Base-by-base conservation (phyloP, 768 basidiomycete species). In the Collybiopsis luxurians region DNA sequence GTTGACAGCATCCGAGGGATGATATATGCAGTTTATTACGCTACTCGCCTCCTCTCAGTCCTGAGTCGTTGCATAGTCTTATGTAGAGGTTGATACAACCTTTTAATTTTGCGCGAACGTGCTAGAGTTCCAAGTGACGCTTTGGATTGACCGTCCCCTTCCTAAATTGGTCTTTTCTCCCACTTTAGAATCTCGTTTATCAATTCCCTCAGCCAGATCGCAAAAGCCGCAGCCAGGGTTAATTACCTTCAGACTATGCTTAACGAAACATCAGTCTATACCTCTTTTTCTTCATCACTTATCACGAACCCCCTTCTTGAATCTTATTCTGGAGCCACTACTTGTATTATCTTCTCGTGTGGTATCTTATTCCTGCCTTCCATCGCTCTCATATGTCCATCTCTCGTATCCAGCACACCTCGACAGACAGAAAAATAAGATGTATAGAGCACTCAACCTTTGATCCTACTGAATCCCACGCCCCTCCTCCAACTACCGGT, bases 381-480 rank as follows among this genome's bases (percentile, higher is more conserved):
- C 9, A 48, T n/a, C 11, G 17, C 36, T 17, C 23, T 79, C 78
- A 82, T 87, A 21, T 85, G 84, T 4, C 71, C 3, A 81, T 89
- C 61, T 49, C 63, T 1, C 79, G 72, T n/a, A 54, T 52, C 17
- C 67, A 69, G 47, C 80, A 56, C 68, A 66, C 63, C 61, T 60
- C 74, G 69, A 65, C 70, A 60, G 53, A 74, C 60, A n/a, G n/a
- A n/a, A n/a, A n/a, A n/a, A n/a, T n/a, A n/a, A n/a, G 80, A 77
- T 88, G 69, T 89, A 89, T 68, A 84, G 85, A 4, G 86, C 87
- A 13, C 70, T 86, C 34, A 89, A 87, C 67, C 71, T 87, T 21
- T 79, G 87, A 1, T 76, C 81, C 3, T 78, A 77, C 66, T 71
- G 78, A 53, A 60, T 68, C 26, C 64, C 67, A 28, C 65, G 71